phyloP scores from a whole-genome alignment of 1,284 basidiomycete genomes.

The Apiotrichum akiyoshidainum region DNA sequence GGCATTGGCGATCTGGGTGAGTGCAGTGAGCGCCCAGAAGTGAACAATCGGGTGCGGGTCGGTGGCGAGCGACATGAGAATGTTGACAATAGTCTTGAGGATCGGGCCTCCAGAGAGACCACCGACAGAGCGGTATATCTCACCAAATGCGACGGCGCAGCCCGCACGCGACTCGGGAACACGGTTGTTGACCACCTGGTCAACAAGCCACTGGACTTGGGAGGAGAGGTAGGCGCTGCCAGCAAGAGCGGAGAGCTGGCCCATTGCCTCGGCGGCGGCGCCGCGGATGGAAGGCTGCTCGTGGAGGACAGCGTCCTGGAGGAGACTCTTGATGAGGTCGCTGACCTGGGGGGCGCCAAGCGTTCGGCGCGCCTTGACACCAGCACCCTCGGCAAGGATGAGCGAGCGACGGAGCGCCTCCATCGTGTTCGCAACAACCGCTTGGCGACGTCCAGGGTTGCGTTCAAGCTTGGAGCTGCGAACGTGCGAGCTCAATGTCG shows the following conservation, averaged over 20 bases:
- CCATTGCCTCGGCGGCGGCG: slow-evolving; percentile 85
- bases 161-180: slow-evolving; percentile 91
- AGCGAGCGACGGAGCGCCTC: slow-evolving; percentile 77
- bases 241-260: slow-evolving; percentile 77
- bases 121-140: slow-evolving; percentile 89
- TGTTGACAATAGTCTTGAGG: slow-evolving; percentile 92
- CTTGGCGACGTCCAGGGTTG: slow-evolving; percentile 84
- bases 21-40: slow-evolving; percentile 82
- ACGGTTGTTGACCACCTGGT: slow-evolving; percentile 94
- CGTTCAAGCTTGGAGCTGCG: slow-evolving; percentile 78
- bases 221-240: slow-evolving; percentile 80
- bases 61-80: slow-evolving; percentile 89
- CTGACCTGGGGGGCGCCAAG: slow-evolving; percentile 70
- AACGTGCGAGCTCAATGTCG: slow-evolving; percentile 60
- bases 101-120: slow-evolving; percentile 89
- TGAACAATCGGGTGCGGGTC: slow-evolving; percentile 97
- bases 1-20: slow-evolving; percentile 83
- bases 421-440: slow-evolving; percentile 76
- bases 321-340: slow-evolving; percentile 64
- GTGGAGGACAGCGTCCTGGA: slow-evolving; percentile 79
- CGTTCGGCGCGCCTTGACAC: slow-evolving; percentile 61
- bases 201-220: slow-evolving; percentile 87
- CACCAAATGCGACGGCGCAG: slow-evolving; percentile 89
- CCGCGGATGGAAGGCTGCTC: slow-evolving; percentile 72
- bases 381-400: slow-evolving; percentile 58